These are phyloP conservation scores for Ganoderma sp. DNA, from an alignment of 1,284 basidiomycete species.

Conservation along the genomic window DNA sequence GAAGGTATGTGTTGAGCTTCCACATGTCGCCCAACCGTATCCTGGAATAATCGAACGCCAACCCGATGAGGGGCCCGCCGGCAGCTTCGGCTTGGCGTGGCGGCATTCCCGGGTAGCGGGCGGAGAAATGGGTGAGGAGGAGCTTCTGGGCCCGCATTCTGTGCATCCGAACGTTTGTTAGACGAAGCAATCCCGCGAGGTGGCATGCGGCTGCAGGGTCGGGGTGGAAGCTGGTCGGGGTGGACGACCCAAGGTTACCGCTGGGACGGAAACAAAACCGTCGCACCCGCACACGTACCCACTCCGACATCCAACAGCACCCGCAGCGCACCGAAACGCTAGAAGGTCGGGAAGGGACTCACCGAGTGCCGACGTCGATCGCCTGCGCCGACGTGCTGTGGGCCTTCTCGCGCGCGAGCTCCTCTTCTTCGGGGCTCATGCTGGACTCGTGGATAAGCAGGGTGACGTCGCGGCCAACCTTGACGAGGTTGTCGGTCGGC, in stretches of 20 bases:
- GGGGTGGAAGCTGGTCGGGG: not conserved
- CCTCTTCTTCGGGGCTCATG: constrained; percentile 78
- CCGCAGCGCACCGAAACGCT: not conserved
- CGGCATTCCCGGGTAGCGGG: constrained; percentile 90
- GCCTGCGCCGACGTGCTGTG: constrained; percentile 94
- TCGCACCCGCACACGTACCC: not conserved
- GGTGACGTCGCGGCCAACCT: constrained; percentile 73
- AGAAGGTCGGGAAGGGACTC: constrained; percentile 30
- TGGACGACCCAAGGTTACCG: not conserved
- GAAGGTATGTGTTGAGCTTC: constrained; percentile 78
- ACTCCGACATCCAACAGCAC: not conserved
- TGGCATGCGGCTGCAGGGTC: constrained; percentile 2
- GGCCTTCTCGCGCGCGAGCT: constrained; percentile 77
- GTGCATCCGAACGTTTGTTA: constrained; percentile 11
- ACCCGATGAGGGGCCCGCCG: constrained; percentile 54
- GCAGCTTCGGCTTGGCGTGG: constrained; percentile 35
- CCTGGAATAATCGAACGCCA: constrained; percentile 84
- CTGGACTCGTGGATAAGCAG: constrained; percentile 95
- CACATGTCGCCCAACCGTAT: constrained; percentile 80
- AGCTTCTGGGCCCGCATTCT: constrained; percentile 87
- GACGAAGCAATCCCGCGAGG: constrained; percentile 1
- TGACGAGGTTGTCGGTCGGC: constrained; percentile 73
- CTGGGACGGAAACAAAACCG: not conserved
- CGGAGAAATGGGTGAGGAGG: constrained; percentile 94
- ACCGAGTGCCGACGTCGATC: constrained; percentile 76